Percentiles rank a stretch among this genome's conserved stretches.
phyloP scores from a whole-genome alignment of 2,329 filamentous ascomycete genomes.

The Pseudopithomyces maydicus region DNA sequence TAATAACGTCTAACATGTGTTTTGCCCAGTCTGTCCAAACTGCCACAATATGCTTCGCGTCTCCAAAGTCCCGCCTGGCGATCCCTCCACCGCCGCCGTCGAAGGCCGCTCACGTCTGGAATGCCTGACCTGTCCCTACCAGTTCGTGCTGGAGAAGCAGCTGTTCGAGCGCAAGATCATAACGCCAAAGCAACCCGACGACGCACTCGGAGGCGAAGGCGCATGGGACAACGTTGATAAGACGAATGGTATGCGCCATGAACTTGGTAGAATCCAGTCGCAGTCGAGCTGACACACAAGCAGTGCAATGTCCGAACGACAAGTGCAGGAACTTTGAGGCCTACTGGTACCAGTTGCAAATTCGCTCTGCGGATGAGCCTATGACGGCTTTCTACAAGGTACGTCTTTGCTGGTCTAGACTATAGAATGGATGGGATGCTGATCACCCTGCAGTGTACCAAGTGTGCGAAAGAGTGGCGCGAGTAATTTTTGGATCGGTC shows the following conservation, averaged over 20 bases:
- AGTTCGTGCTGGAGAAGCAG: slow-evolving; percentile 77
- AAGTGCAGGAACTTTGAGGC: slow-evolving; percentile 82
- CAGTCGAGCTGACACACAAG: background rate
- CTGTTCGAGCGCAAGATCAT: slow-evolving; percentile 82
- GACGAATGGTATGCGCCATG: slow-evolving; percentile 58
- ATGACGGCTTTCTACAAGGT: slow-evolving; percentile 97
- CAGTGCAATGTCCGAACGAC: slow-evolving; percentile 81
- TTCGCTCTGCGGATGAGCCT: slow-evolving; percentile 95
- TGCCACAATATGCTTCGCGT: slow-evolving; percentile 86
- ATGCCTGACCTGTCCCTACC: slow-evolving; percentile 94
- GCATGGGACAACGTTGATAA: slow-evolving; percentile 93
- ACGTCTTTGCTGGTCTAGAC: slow-evolving; percentile 21
- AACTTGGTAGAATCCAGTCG: background rate
- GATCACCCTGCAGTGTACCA: slow-evolving; percentile 41
- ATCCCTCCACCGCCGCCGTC: slow-evolving; percentile 44
- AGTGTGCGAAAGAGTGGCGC: slow-evolving; percentile 52
- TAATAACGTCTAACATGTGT: background rate
- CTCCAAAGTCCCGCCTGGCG: slow-evolving; percentile 52
- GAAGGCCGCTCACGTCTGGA: slow-evolving; percentile 77
- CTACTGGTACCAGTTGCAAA: slow-evolving; percentile 96
- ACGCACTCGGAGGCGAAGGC: slow-evolving; percentile 84
- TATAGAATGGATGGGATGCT: background rate
- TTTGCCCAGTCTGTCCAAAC: slow-evolving; percentile 70
- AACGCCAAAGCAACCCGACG: slow-evolving; percentile 85
- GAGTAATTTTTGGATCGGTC: slow-evolving; percentile 29